A percentile compares a stretch with the other conserved stretches of the same genome.
Evolutionary conservation across 441 rosid species (phyloP).

Genomic region (Erodium moschatum): DNA sequence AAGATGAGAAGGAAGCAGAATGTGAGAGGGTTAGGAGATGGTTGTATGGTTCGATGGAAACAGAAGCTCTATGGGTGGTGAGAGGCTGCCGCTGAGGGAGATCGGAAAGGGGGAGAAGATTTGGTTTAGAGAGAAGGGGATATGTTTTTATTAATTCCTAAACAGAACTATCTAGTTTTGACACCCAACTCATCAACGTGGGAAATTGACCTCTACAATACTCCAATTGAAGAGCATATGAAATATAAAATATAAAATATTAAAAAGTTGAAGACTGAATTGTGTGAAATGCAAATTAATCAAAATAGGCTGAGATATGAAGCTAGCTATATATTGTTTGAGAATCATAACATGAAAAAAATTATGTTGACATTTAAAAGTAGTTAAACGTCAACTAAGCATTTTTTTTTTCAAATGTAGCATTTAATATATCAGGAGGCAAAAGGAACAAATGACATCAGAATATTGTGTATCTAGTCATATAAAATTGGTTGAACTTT

Average conservation of each 20-base stretch:
- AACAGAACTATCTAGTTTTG: neutral
- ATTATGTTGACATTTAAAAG: neutral
- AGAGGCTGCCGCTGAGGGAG: neutral
- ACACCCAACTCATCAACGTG: neutral
- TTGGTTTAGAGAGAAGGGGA: neutral
- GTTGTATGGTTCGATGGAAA: neutral
- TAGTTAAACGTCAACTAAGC: neutral
- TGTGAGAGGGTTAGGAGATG: neutral
- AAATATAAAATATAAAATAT: too few species aligned
- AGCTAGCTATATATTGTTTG: neutral
- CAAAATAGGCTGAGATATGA: neutral
- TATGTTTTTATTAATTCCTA: neutral
- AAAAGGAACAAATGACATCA: neutral
- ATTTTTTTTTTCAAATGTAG: too few species aligned
- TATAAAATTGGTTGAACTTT: neutral
- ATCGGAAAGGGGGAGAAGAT: neutral
- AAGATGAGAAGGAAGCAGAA: neutral
- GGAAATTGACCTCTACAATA: neutral
- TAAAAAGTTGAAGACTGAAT: too few species aligned
- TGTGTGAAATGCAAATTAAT: too few species aligned
- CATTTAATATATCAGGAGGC: neutral
- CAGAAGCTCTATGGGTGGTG: neutral
- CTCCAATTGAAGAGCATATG: neutral
- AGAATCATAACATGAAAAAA: neutral
- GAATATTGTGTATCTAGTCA: neutral